Conservation (phyloP, 192 early-diverging fungal genomes). For the Thoreauomyces humboldtii region DNA sequence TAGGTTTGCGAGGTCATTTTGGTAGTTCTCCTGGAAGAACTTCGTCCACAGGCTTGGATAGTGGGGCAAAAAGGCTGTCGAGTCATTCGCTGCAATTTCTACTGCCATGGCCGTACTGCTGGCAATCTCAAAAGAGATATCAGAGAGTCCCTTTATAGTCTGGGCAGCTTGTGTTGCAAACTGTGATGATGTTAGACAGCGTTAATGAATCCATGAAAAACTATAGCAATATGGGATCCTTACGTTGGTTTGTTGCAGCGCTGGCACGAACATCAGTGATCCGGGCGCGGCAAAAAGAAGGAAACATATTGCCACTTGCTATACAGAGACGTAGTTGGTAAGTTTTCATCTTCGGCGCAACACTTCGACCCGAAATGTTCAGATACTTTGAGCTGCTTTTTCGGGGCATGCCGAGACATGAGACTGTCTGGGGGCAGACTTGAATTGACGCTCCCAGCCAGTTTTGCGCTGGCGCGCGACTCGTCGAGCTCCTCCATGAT, state of each 20-base stretch:
- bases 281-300: slow-evolving; percentile 4
- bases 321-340: too few species aligned
- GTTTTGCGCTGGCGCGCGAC: background rate
- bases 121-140: background rate
- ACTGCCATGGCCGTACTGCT: slow-evolving; percentile 7
- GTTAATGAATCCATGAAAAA: background rate
- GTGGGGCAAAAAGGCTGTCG: slow-evolving; percentile 3
- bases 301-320: background rate
- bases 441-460: background rate
- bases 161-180: slow-evolving; percentile 1
- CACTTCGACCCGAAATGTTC: too few species aligned
- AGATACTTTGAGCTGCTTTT: slow-evolving; percentile 10
- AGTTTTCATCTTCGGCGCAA: too few species aligned
- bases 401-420: slow-evolving; percentile 15
- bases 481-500: slow-evolving; percentile 25
- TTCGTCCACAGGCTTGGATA: slow-evolving; percentile 2
- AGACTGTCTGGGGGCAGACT: slow-evolving; percentile 3
- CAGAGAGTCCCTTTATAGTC: slow-evolving; percentile 6
- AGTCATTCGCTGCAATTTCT: slow-evolving; percentile 14
- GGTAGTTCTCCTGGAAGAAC: background rate
- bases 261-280: slow-evolving; percentile 14
- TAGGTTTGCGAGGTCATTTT: background rate
- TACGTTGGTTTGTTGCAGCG: slow-evolving; percentile 10
- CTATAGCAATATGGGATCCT: too few species aligned
- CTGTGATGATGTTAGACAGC: background rate